A percentile compares a stretch with the other conserved stretches of the same genome.
These are phyloP conservation scores for Fomitopsis palustris DNA, from an alignment of 1,284 basidiomycete species.

Conservation along the genomic window DNA sequence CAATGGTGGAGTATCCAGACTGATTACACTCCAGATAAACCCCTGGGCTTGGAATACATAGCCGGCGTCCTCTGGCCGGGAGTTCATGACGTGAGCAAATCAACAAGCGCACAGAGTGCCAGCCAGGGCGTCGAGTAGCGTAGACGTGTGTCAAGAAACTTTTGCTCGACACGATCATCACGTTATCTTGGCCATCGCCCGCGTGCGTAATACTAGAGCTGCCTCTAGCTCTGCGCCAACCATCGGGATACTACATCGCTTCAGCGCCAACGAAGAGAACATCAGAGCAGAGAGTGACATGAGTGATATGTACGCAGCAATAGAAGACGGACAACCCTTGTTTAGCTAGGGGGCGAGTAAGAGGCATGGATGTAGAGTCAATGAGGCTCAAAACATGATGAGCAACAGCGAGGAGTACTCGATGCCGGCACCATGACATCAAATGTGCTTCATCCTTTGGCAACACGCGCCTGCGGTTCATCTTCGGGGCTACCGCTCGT, in stretches of 20 bases:
- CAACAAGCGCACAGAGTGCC: neutral
- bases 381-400: neutral
- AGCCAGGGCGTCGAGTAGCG: too few relatives aligned
- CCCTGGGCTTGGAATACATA: too few relatives aligned
- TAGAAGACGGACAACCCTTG: neutral
- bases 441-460: neutral
- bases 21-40: too few relatives aligned
- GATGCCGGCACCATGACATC: neutral
- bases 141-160: too few relatives aligned
- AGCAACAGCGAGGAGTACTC: neutral
- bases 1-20: too few relatives aligned
- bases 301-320: neutral
- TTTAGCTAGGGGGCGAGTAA: neutral
- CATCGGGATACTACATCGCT: neutral
- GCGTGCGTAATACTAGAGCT: too few relatives aligned
- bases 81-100: neutral
- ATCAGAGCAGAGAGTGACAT: neutral
- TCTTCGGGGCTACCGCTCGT: neutral
- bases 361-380: neutral
- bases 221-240: neutral
- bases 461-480: neutral
- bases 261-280: neutral
- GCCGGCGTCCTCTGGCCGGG: too few relatives aligned
- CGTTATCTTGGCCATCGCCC: too few relatives aligned
- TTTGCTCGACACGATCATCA: neutral